Conservation (phyloP, 1,139 yeast species). For the Yamadazyma dendronema region DNA sequence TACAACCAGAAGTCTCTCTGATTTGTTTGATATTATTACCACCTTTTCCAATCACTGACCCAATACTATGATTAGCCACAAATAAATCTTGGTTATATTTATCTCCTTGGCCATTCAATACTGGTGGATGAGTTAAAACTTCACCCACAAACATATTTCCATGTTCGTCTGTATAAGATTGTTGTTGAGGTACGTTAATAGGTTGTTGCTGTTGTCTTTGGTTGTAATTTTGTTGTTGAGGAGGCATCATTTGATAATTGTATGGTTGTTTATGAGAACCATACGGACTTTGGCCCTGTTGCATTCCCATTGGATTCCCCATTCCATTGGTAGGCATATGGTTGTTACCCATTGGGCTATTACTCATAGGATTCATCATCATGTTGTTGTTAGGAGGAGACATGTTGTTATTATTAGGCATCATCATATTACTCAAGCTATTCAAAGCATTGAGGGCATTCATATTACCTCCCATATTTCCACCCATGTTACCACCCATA, state of each 20-base stretch:
- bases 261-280: conserved; percentile 20
- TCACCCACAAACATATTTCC: conserved; percentile 47
- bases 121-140: conserved; percentile 42
- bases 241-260: conserved; percentile 41
- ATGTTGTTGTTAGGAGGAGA: conserved; percentile 2
- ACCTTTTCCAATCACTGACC: conserved; percentile 83
- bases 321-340: not conserved
- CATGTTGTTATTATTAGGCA: conserved; percentile 10
- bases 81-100: conserved; percentile 65
- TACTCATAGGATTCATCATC: conserved; percentile 5
- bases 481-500: conserved; percentile 9
- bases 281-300: conserved; percentile 15
- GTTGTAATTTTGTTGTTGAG: conserved; percentile 26
- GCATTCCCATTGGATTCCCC: conserved; percentile 8
- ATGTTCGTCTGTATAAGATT: conserved; percentile 44
- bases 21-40: conserved; percentile 82
- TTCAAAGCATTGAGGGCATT: conserved; percentile 17
- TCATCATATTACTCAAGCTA: conserved; percentile 18
- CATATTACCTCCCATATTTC: conserved; percentile 9
- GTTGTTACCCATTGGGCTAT: conserved; percentile 5
- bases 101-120: conserved; percentile 39
- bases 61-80: conserved; percentile 77
- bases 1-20: conserved; percentile 69
- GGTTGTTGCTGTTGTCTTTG: conserved; percentile 8
- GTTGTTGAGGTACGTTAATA: conserved; percentile 26